A percentile compares a stretch with the other conserved stretches of the same genome.
These are phyloP conservation scores for Collybia nuda DNA, from an alignment of 768 basidiomycete genomes.

Conservation along the genomic window DNA sequence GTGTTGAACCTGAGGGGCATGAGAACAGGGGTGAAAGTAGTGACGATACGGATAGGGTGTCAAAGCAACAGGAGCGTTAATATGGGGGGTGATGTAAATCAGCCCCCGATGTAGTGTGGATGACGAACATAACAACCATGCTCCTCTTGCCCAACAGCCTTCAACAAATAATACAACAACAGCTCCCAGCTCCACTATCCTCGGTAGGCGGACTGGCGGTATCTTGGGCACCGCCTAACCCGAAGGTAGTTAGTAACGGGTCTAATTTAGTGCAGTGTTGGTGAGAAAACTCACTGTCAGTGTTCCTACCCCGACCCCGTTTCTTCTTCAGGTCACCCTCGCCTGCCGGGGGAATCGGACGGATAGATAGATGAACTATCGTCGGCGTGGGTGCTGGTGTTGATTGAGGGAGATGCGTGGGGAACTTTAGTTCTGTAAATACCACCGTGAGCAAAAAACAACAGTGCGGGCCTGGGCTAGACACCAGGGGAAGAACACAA, in stretches of 20 bases:
- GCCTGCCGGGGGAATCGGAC: conserved; percentile 51
- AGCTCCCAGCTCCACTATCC: conserved; percentile 11
- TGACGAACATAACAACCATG: background rate
- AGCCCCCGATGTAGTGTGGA: no score
- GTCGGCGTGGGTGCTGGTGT: conserved; percentile 43
- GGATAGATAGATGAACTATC: conserved; percentile 75
- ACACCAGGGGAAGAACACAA: background rate
- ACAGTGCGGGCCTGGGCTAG: background rate
- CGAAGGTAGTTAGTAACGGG: background rate
- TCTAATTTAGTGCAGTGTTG: background rate
- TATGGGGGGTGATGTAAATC: no score
- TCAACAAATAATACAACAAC: conserved; percentile 20
- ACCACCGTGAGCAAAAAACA: no score
- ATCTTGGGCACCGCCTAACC: background rate
- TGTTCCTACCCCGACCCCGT: conserved; percentile 26
- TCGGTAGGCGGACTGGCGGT: conserved; percentile 4
- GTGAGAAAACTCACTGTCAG: conserved; percentile 23
- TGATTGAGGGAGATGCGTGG: conserved; percentile 32
- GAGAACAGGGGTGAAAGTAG: no score
- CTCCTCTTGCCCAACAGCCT: background rate
- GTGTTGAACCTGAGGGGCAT: no score
- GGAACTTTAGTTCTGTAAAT: conserved; percentile 37
- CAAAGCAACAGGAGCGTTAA: no score
- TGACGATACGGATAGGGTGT: no score
- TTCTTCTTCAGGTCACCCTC: conserved; percentile 61